Conservation (phyloP, 2,329 filamentous ascomycete species). For the Corniculantispora saksenae region DNA sequence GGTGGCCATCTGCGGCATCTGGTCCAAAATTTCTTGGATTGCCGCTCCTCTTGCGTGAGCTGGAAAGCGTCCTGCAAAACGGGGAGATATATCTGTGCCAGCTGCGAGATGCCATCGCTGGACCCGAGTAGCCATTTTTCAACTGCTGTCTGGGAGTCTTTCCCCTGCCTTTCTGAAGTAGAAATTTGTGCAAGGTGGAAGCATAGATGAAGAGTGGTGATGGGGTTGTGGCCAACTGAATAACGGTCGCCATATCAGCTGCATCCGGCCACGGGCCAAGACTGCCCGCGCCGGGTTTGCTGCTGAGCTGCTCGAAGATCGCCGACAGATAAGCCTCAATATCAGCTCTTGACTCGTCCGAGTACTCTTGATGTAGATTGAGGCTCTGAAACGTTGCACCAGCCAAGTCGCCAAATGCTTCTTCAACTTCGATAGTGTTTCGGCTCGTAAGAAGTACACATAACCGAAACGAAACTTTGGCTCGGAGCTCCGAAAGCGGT, state of each 20-base stretch:
- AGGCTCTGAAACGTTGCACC: neutral
- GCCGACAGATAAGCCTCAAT: neutral
- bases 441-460: neutral
- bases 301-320: neutral
- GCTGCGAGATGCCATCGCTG: neutral
- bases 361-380: neutral
- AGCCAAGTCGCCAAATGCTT: neutral
- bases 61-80: neutral
- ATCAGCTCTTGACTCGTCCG: neutral
- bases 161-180: neutral
- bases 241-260: neutral
- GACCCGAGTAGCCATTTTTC: neutral
- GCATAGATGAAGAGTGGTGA: neutral
- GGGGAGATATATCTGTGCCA: neutral
- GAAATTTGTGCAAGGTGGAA: neutral
- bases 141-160: neutral
- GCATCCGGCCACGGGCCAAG: neutral
- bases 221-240: neutral
- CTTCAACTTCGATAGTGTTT: neutral
- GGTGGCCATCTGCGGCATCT: neutral
- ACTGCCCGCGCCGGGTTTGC: too few species aligned
- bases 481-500: neutral
- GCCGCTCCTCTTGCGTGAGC: neutral
- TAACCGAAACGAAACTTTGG: neutral
- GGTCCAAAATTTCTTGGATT: neutral